Evolutionary conservation across 352 stramenopile genomes (phyloP).

Genomic region (Phytophthora sp.): DNA sequence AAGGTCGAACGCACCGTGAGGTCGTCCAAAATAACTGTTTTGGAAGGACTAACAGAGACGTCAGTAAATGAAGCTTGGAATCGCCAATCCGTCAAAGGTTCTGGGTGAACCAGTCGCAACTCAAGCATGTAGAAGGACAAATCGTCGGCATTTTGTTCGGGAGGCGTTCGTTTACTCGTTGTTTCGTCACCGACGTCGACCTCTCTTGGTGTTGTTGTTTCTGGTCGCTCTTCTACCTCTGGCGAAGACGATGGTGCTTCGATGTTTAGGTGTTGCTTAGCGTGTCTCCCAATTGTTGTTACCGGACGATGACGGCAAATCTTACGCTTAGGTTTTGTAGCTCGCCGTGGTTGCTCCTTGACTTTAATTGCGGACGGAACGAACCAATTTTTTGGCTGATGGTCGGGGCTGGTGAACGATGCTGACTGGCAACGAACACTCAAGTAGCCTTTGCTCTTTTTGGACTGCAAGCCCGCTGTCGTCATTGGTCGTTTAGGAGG

Average conservation of each 20-base stretch:
- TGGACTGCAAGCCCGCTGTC: conserved; percentile 8
- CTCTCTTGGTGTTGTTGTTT: not conserved
- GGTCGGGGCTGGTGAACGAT: conserved; percentile 7
- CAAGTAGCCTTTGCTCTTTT: conserved; percentile 20
- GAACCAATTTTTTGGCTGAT: conserved; percentile 34
- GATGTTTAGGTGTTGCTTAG: not conserved
- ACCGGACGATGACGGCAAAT: conserved; percentile 4
- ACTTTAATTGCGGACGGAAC: conserved; percentile 1
- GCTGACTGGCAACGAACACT: conserved; percentile 18
- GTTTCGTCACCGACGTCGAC: not conserved
- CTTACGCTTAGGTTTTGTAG: conserved; percentile 12
- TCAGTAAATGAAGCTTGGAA: conserved; percentile 62
- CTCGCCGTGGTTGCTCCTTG: not conserved
- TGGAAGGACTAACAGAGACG: conserved; percentile 25
- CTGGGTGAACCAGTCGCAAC: conserved; percentile 48
- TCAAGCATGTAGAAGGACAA: conserved; percentile 61
- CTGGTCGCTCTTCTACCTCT: not conserved
- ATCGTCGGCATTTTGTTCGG: conserved; percentile 32
- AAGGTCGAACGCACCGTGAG: conserved; percentile 30
- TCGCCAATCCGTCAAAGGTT: conserved; percentile 41
- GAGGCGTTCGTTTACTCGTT: not conserved
- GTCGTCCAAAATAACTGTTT: conserved; percentile 45
- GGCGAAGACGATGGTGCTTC: not conserved
- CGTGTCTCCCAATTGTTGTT: not conserved
- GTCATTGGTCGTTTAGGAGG: conserved; percentile 25